These are phyloP conservation scores for Pseudoturritis turrita DNA, from an alignment of 345 rosid species.

Conservation along the genomic window DNA sequence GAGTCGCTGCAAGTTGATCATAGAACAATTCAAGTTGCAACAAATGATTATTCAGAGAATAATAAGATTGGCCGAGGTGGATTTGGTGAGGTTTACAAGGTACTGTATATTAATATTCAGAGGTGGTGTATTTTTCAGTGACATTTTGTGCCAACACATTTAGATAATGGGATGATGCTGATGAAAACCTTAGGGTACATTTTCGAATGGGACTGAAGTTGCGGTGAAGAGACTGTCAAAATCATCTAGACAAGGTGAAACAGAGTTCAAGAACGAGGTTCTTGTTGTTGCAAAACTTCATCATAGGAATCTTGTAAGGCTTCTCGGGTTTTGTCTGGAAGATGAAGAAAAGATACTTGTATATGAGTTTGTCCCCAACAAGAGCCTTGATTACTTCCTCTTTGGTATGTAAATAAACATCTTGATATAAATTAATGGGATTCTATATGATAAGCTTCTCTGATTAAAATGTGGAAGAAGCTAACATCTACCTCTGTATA, in stretches of 20 bases:
- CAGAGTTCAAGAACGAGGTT: slow-evolving; percentile 20
- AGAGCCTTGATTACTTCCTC: slow-evolving; percentile 18
- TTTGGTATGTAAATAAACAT: neutral
- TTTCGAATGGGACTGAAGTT: slow-evolving; percentile 3
- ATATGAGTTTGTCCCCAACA: slow-evolving; percentile 19
- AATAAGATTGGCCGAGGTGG: slow-evolving; percentile 62
- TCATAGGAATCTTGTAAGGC: slow-evolving; percentile 16
- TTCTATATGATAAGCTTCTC: no score
- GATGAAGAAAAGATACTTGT: slow-evolving; percentile 11
- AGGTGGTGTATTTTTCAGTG: neutral
- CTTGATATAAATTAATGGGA: neutral
- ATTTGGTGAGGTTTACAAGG: slow-evolving; percentile 61
- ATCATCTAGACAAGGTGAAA: slow-evolving; percentile 7
- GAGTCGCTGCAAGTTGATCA: slow-evolving; percentile 45
- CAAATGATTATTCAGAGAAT: slow-evolving; percentile 33
- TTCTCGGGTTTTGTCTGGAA: slow-evolving; percentile 10
- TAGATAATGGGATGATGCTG: neutral
- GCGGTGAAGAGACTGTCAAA: slow-evolving; percentile 17
- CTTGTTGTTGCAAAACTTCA: slow-evolving; percentile 20
- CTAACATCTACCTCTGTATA: neutral
- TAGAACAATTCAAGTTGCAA: slow-evolving; percentile 37
- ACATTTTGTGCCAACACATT: neutral
- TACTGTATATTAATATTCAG: neutral
- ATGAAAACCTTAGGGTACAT: neutral
- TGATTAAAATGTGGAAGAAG: no score